These are phyloP conservation scores for Phanerochaete carnosa DNA, from an alignment of 768 basidiomycete species.

Conservation along the genomic window DNA sequence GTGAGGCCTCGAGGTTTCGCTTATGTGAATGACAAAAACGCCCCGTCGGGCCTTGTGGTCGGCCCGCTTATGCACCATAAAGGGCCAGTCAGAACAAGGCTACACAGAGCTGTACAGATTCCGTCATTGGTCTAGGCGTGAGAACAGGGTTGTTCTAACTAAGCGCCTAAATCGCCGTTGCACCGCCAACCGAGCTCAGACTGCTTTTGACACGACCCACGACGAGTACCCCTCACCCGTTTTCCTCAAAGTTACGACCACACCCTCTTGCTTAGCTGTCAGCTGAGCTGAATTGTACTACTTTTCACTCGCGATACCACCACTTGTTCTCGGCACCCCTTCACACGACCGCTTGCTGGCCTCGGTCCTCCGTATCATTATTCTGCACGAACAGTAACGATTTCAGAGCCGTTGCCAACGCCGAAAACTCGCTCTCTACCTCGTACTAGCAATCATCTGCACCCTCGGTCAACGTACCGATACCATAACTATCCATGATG, in stretches of 20 bases:
- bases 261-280: not conserved
- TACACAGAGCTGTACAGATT: too few relatives aligned
- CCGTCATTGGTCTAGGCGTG: too few relatives aligned
- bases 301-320: not conserved
- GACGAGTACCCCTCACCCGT: not conserved
- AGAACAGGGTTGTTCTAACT: not conserved
- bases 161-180: not conserved
- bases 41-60: not conserved
- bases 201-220: not conserved
- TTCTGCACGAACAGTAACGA: constrained; percentile 1
- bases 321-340: not conserved
- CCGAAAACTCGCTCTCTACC: not conserved
- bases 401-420: not conserved
- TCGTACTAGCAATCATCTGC: not conserved
- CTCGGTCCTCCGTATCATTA: constrained; percentile 1
- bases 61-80: not conserved
- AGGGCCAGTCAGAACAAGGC: not conserved
- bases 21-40: not conserved
- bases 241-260: not conserved
- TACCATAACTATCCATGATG: not conserved
- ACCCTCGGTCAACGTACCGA: not conserved
- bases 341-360: not conserved
- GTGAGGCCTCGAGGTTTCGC: not conserved
- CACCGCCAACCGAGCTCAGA: not conserved
- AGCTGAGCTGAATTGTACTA: constrained; percentile 2